phyloP scores from a whole-genome alignment of 2,329 filamentous ascomycete species.

The Fusarium sp. region DNA sequence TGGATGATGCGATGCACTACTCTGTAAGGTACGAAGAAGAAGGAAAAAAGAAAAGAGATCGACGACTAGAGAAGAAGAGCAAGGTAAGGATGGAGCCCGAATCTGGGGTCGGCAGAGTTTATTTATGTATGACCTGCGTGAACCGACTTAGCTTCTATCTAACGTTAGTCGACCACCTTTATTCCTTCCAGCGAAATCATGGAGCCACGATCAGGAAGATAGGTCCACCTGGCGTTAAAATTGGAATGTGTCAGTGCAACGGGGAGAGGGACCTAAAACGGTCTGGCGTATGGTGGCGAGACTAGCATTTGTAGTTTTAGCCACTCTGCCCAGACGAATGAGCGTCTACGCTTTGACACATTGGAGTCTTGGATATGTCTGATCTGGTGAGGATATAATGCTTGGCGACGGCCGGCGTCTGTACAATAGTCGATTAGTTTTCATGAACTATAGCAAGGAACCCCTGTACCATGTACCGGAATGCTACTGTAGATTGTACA shows the following conservation, averaged over 20 bases:
- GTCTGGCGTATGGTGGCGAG: slow-evolving; percentile 10
- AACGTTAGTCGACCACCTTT: neutral
- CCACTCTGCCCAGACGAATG: too few relatives aligned
- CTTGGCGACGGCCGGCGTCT: neutral
- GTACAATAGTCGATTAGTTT: neutral
- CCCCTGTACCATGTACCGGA: neutral
- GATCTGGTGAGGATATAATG: neutral
- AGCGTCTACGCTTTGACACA: too few relatives aligned
- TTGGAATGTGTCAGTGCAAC: slow-evolving; percentile 1
- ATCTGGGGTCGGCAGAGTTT: slow-evolving; percentile 20
- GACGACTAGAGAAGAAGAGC: neutral
- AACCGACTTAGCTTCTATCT: neutral
- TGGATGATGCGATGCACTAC: neutral
- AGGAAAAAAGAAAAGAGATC: neutral
- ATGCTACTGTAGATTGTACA: neutral
- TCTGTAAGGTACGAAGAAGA: too few relatives aligned
- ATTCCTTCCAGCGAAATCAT: neutral
- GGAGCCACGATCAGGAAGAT: neutral
- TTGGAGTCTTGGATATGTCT: too few relatives aligned
- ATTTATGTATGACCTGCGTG: neutral
- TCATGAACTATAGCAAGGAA: neutral
- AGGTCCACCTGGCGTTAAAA: neutral
- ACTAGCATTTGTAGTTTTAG: neutral
- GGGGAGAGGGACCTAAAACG: slow-evolving; percentile 1
- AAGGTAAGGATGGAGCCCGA: neutral